Evolutionary conservation across 2,329 filamentous ascomycete species (phyloP), one percentile per base, ranked within the genome.

Genomic region (Calonectria multiphialidica): DNA sequence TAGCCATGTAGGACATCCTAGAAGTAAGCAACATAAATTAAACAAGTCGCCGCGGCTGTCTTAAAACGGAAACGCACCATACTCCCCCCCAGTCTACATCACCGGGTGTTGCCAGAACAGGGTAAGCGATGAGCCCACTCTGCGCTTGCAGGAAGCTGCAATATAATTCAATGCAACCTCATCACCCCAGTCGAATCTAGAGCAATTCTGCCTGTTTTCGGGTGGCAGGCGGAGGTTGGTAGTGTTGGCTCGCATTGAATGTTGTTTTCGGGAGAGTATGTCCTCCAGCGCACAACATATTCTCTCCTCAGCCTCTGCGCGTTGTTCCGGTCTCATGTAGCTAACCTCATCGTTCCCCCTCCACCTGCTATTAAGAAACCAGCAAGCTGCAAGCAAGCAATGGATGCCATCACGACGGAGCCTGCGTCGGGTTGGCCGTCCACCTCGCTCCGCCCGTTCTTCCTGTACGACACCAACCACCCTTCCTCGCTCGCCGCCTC

Each of bases 381-480:
- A 9, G 5, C 33, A 10, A n/a, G n/a, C n/a, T n/a, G n/a, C n/a
- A n/a, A n/a, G n/a, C n/a, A n/a, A n/a, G 15, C 30, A 30, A 68
- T 61, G 66, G 23, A 30, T 3, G 33, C 37, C 40, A 47, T 69
- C 12, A 49, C 30, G n/a, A 35, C 45, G 16, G 40, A 66, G 40
- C 73, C 65, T n/a, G 44, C 53, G 53, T 71, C 68, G 23, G 65
- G 37, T 10, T 62, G 64, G 59, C 71, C 70, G 23, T 50, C 70
- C 7, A 72, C 75, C 18, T 73, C 67, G 18, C 59, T 73, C 42
- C 62, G 65, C 30, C 23, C 28, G 10, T 64, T 74, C 30, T 74
- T 71, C 72, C 68, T 68, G 72, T 75, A 73, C 68, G 64, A 73
- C 72, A 70, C 72, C 70, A 64, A 63, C 69, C 70, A 74, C 40